Conservation (phyloP, 2,329 filamentous ascomycete species). For the Aureobasidium sp. region DNA sequence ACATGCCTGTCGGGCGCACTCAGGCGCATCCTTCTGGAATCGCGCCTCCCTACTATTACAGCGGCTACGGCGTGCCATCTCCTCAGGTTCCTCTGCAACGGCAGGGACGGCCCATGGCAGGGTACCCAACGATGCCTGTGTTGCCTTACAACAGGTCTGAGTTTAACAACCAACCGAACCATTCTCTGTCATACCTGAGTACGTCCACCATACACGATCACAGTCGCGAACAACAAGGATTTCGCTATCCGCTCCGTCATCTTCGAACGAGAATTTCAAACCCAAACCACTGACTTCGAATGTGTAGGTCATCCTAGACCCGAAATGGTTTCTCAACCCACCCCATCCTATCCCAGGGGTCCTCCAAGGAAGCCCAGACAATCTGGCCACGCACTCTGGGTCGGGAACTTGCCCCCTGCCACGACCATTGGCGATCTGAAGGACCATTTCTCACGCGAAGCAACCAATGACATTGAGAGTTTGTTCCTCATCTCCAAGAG, state of each 20-base stretch:
- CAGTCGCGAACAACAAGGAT: too few relatives aligned
- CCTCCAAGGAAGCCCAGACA: constrained; percentile 58
- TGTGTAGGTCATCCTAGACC: not conserved
- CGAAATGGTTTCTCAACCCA: constrained; percentile 14
- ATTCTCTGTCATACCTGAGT: not conserved
- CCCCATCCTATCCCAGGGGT: constrained; percentile 43
- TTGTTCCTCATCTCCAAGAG: constrained; percentile 93
- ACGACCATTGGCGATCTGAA: constrained; percentile 78
- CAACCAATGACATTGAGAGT: constrained; percentile 68
- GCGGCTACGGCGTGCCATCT: not conserved
- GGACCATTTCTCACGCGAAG: constrained; percentile 76
- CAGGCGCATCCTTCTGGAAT: not conserved
- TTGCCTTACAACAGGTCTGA: not conserved
- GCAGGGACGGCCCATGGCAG: not conserved
- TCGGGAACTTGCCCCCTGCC: constrained; percentile 83
- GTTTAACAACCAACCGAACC: not conserved
- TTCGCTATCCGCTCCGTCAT: not conserved
- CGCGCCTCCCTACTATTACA: not conserved
- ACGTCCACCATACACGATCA: not conserved
- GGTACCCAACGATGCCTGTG: not conserved
- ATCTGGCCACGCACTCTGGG: constrained; percentile 85
- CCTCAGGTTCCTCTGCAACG: not conserved
- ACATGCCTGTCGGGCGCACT: not conserved
- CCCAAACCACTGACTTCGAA: not conserved
- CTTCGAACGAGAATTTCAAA: not conserved